Evolutionary conservation across 805 yeast species (phyloP), one percentile per base, ranked within the genome.

Genomic region (Suhomyces kilbournensis): DNA sequence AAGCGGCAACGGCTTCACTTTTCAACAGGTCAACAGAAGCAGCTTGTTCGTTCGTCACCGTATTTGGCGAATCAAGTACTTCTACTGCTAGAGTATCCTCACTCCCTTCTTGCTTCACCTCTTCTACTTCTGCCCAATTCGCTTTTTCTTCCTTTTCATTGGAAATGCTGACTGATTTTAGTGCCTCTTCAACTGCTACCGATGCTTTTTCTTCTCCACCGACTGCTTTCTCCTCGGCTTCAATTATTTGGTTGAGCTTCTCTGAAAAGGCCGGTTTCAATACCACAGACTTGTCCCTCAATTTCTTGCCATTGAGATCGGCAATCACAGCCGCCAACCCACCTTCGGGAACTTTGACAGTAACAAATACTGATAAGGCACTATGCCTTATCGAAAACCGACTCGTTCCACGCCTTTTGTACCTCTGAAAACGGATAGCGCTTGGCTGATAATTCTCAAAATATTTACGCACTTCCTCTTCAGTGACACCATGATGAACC

Each of bases 241-340:
- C 17, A 14, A 46, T 46, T 22, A 38, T 19, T 17, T 8, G 43
- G 32, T 44, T 46, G 7, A 44, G 19, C 44, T 49, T 49, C 14
- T 26, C 44, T 10, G 38, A 25, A 34, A 19, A 35, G 38, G 51
- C 51, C 3, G 46, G 47, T 28, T 45, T 34, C 39, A 49, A 44
- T 1, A 25, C 20, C n/a, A 49, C 23, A n/a, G 19, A 25, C 30
- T 38, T 44, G 5, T 76, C 75, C 39, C 68, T 58, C 45, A 79
- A 60, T 52, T 70, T 74, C 53, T 67, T 66, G 30, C 65, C 69
- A 40, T 70, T 58, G 53, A 80, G 66, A 17, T 64, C 63, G 17
- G 62, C 70, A 44, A 80, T 67, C 2, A 85, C 81, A n/a, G 67
- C 67, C 3, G 67, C 67, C 35, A 80, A 60, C 2, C 76, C 76